phyloP scores from a whole-genome alignment of 2,329 filamentous ascomycete genomes.

The Aureobasidium sp. region DNA sequence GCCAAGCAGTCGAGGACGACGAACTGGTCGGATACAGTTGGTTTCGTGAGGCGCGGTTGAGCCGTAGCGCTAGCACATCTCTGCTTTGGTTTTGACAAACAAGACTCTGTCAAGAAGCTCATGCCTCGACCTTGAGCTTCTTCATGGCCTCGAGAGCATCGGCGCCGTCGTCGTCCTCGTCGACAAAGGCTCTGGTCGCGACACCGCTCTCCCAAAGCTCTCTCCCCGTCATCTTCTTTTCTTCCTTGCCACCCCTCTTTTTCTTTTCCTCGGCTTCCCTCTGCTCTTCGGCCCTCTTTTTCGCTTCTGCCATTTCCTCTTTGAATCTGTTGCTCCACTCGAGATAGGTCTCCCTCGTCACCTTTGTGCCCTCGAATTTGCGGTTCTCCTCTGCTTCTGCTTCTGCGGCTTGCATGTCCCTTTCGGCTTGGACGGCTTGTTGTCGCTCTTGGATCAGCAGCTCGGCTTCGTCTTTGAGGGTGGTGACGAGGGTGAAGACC shows the following conservation, averaged over 20 bases:
- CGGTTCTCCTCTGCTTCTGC: constrained; percentile 88
- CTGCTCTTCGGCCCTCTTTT: constrained; percentile 47
- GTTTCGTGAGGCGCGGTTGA: neutral
- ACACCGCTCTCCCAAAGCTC: constrained; percentile 45
- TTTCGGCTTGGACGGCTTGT: constrained; percentile 50
- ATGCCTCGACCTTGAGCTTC: constrained; percentile 57
- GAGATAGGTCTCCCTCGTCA: constrained; percentile 79
- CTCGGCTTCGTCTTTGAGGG: constrained; percentile 87
- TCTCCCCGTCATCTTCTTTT: constrained; percentile 65
- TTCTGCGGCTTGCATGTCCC: constrained; percentile 49
- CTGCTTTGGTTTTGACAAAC: too few relatives aligned
- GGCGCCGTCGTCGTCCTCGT: constrained; percentile 57
- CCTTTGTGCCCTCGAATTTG: constrained; percentile 87
- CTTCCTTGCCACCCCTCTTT: constrained; percentile 49
- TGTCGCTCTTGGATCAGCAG: constrained; percentile 69
- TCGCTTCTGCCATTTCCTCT: constrained; percentile 71
- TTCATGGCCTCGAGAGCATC: constrained; percentile 55
- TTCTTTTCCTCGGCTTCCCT: constrained; percentile 65
- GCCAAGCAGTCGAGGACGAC: neutral
- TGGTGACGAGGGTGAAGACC: constrained; percentile 85
- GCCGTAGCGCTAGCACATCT: neutral
- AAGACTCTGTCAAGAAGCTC: neutral
- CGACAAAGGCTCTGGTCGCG: constrained; percentile 57
- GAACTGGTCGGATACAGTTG: too few relatives aligned
- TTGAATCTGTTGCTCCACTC: constrained; percentile 74